Conservation (phyloP, 192 early-diverging fungal species). For the Lobosporangium transversale region DNA sequence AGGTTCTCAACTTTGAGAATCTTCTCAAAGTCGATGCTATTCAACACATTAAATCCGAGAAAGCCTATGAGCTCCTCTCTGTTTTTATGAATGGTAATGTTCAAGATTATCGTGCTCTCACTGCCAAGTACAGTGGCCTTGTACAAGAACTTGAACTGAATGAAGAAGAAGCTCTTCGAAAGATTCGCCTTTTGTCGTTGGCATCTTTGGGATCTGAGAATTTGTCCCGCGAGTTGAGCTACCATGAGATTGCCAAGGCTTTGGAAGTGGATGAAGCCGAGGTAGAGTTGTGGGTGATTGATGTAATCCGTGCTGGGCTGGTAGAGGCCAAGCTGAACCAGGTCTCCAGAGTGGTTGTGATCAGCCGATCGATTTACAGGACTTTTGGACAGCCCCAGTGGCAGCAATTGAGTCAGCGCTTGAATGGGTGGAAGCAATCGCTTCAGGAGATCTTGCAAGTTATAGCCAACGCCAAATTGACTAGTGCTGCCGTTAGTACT, state of each 20-base stretch:
- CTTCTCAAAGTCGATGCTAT: constrained; percentile 74
- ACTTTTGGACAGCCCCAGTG: constrained; percentile 87
- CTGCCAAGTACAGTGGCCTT: constrained; percentile 61
- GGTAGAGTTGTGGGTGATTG: constrained; percentile 96
- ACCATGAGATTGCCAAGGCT: constrained; percentile 75
- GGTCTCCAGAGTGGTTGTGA: constrained; percentile 78
- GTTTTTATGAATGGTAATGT: constrained; percentile 75
- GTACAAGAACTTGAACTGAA: constrained; percentile 58
- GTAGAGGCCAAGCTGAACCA: constrained; percentile 97
- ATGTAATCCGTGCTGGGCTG: constrained; percentile 90
- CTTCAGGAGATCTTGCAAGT: constrained; percentile 86
- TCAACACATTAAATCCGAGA: constrained; percentile 57
- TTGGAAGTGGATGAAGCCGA: constrained; percentile 81
- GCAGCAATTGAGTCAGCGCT: constrained; percentile 71
- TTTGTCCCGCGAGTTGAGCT: constrained; percentile 75
- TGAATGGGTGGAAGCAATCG: constrained; percentile 84
- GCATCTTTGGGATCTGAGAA: constrained; percentile 79
- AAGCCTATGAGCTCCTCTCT: constrained; percentile 71
- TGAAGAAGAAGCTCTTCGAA: constrained; percentile 68
- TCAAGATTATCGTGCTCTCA: constrained; percentile 71
- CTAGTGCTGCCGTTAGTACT: constrained; percentile 53
- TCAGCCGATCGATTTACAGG: constrained; percentile 87
- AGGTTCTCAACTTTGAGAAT: constrained; percentile 84
- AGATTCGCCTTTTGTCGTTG: constrained; percentile 89
- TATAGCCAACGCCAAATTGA: constrained; percentile 86